Percentiles rank a stretch among this genome's conserved stretches.
Evolutionary conservation across 1,284 basidiomycete genomes (phyloP).

Genomic region (Ustilago esculenta): DNA sequence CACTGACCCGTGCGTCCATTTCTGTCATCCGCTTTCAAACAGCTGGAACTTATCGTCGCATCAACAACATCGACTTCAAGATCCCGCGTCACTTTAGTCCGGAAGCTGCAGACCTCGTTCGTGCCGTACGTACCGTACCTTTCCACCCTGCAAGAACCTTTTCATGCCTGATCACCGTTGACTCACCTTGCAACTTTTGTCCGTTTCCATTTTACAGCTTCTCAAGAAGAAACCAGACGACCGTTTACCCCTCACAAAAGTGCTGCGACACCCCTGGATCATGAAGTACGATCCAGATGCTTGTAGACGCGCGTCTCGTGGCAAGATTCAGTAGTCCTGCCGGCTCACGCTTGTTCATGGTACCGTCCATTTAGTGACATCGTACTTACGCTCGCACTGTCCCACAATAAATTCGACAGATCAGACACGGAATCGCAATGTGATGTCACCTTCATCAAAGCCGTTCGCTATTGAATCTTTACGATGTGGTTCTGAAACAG

Average conservation of each 20-base stretch:
- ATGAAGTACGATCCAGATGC: slow-evolving; percentile 74
- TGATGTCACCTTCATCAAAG: slow-evolving; percentile 1
- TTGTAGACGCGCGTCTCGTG: slow-evolving; percentile 47
- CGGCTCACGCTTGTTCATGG: too few relatives aligned
- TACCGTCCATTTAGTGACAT: too few relatives aligned
- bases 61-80: slow-evolving; percentile 57
- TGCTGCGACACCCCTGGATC: slow-evolving; percentile 91
- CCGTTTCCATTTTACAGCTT: slow-evolving; percentile 72
- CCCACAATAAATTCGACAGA: not conserved
- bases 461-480: not conserved
- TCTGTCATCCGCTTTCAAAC: too few relatives aligned
- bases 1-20: too few relatives aligned
- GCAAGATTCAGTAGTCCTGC: slow-evolving; percentile 38
- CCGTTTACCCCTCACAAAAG: slow-evolving; percentile 81
- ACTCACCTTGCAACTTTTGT: not conserved
- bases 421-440: slow-evolving; percentile 3
- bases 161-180: not conserved
- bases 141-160: not conserved
- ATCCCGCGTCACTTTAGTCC: slow-evolving; percentile 56
- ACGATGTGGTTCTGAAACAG: too few relatives aligned
- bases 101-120: slow-evolving; percentile 55
- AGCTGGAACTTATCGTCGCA: slow-evolving; percentile 57
- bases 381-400: not conserved
- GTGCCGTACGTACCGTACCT: slow-evolving; percentile 27
- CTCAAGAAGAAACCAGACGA: slow-evolving; percentile 85